phyloP scores from a whole-genome alignment of 306 rosid genomes.

The Cicer bijugum region DNA sequence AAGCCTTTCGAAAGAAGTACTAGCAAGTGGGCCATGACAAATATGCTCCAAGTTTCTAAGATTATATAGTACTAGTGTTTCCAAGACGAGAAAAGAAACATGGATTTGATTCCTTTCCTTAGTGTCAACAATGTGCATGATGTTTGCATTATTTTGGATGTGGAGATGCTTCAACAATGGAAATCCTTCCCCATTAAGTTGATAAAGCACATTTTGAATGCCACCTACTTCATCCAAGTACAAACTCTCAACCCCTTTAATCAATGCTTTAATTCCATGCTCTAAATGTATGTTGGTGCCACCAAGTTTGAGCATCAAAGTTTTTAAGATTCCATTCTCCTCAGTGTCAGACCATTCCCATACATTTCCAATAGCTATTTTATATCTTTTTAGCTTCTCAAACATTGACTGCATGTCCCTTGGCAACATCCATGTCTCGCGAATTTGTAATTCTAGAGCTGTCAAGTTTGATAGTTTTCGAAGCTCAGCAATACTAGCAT shows the following conservation, averaged over 20 bases:
- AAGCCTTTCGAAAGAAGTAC: not conserved
- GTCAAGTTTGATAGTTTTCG: not conserved
- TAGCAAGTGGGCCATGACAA: slow-evolving; percentile 1
- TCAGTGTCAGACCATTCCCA: not conserved
- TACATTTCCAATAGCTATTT: slow-evolving; percentile 16
- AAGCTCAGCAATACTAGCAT: slow-evolving; percentile 16
- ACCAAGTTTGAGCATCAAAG: not conserved
- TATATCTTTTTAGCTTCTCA: slow-evolving; percentile 8
- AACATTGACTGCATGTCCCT: not conserved
- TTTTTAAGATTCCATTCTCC: not conserved
- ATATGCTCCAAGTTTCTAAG: slow-evolving; percentile 7
- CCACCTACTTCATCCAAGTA: slow-evolving; percentile 19
- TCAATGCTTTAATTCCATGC: not conserved
- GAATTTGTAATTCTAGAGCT: slow-evolving; percentile 9
- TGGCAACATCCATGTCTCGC: slow-evolving; percentile 6
- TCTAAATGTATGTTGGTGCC: not conserved
- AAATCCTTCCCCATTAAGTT: slow-evolving; percentile 7
- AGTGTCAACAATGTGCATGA: not conserved
- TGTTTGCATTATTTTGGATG: slow-evolving; percentile 1
- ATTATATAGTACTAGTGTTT: not conserved
- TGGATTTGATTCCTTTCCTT: not conserved
- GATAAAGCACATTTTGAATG: slow-evolving; percentile 15
- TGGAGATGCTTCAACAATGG: not conserved
- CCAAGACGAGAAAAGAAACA: not conserved
- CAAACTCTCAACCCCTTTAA: not conserved